Base-by-base conservation (phyloP, 2,329 filamentous ascomycete species). In the Paraconiothyrium brasiliense region DNA sequence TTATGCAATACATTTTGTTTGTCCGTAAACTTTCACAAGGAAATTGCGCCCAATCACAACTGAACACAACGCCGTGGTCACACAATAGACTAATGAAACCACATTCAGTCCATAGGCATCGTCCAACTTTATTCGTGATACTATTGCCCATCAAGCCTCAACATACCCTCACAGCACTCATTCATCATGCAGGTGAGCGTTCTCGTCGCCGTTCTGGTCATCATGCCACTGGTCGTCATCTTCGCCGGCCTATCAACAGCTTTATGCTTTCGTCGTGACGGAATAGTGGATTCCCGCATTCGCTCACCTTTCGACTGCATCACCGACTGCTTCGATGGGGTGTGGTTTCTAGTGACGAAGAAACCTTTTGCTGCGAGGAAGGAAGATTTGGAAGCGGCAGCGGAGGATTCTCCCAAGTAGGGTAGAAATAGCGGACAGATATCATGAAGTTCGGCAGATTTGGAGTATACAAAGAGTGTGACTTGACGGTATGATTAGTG, bases 231-330 rank as follows among this genome's bases (percentile, higher is more conserved):
- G 1, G 14, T 54, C 2, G 51, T 54, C 11, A 14, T 44, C 24
- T 43, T 54, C 10, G 16, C 39, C 24, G 39, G 51, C 22, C 14
- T 44, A 2, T 11, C 27, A 8, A 44, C 39, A 11, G 39, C 51
- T 32, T 4, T 44, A 22, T 54, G 51, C 37, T 34, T 54, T 9
- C 51, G 51, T n/a, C 51, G 16, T 20, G 51, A 54, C 27, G 51
- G 37, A 1, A 54, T 54, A 5, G 51, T 54, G 4, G 51, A 54
- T 24, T 44, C 51, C 27, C 37, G 51, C 2, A 44, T 54, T 14
- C 51, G 37, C 24, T 54, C 37, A 34, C 37, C 37, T 54, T 54
- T 54, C 14, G 14, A 54, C 6, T 44, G 37, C 8, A 14, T 44
- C 24, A 9, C 37, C 8, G 51, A 54, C 24, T 54, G 27, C 13